Evolutionary conservation across 192 early-diverging fungal genomes (phyloP), one percentile per base, ranked within the genome.

Genomic region (Gigaspora rosea): DNA sequence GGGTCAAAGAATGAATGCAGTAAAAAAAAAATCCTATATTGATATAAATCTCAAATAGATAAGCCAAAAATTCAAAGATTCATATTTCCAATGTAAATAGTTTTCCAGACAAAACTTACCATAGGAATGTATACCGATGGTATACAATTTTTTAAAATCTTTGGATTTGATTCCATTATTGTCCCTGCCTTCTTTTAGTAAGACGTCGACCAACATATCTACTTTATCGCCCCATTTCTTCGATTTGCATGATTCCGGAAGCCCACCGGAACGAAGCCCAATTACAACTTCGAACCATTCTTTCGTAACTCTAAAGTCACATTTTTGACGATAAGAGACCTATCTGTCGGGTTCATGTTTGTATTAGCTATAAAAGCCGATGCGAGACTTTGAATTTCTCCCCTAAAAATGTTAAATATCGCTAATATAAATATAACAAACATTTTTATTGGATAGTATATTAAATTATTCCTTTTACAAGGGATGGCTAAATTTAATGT

Each of bases 11-110:
- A n/a, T n/a, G n/a, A n/a, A n/a, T n/a, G n/a, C n/a, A n/a, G n/a
- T n/a, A n/a, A n/a, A n/a, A 75, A 63, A 47, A 59, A 61, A 56
- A 73, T 4, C 72, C 57, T 73, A 61, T 27, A 35, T 6, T 61
- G n/a, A 22, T 22, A 50, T 50, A 50, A 50, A 50, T 50, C 49
- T 50, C 49, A 50, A 50, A 50, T 12, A 61, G 49, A 50, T 50
- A 50, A 50, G 49, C 49, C 49, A 50, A 50, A 9, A 6, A 50
- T 50, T 50, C 8, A 50, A 50, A 50, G 12, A 12, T 50, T 12
- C 49, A 71, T 71, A 54, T 56, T 54, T 36, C 15, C 50, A 71
- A 52, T 47, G 46, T 15, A 71, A 52, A 22, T 52, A 13, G 50
- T 13, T 51, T 49, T 71, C 8, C 47, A 8, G 47, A n/a, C n/a